Base-by-base conservation (phyloP, 805 yeast genomes). In the Gaillardinia entomophila region DNA sequence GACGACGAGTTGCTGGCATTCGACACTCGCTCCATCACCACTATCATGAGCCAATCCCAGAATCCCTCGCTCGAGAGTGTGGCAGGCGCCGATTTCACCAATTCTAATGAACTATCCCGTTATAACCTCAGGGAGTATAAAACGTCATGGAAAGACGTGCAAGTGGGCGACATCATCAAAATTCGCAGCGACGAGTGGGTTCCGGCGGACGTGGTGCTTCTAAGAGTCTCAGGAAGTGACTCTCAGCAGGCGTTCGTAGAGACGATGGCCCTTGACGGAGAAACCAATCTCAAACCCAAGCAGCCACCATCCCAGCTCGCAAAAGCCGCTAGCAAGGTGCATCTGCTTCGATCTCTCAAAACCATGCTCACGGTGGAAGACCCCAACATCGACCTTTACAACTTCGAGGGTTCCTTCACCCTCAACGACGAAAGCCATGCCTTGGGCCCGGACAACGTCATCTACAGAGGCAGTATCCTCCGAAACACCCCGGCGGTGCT, bases 231-330 rank as follows among this genome's bases (percentile, higher is more conserved):
- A 24, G 73, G 71, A 28, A 37, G 34, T 40, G 88, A 82, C 25
- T 74, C 79, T 36, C 71, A 73, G 24, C 75, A 71, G 33, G 74
- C 85, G 1, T 85, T 76, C 42, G 78, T 89, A 13, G 99, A 92
- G 55, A 92, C 99, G 1, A 88, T 90, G 90, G 98, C 96, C 1
- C 67, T 92, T 30, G 98, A 92, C 58, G 99, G 99, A 31, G 98
- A 92, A 57, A 92, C 97, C 0, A 90, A 88, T 51, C 66, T 92
- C 39, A 92, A 92, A 55, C 70, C 84, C 6, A 79, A 76, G 45
- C 60, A 63, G 13, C 84, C 96, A 0, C 82, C 80, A 40, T 66
- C 71, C 2, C 84, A 79, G 38, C 44, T 90, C 2, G 68, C 79
- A 26, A 71, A 72, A 12, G 41, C 57, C 8, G 65, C 80, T 27